These are phyloP conservation scores for Pythium rhizo-oryzae DNA, from an alignment of 352 stramenopile genomes.

Conservation along the genomic window DNA sequence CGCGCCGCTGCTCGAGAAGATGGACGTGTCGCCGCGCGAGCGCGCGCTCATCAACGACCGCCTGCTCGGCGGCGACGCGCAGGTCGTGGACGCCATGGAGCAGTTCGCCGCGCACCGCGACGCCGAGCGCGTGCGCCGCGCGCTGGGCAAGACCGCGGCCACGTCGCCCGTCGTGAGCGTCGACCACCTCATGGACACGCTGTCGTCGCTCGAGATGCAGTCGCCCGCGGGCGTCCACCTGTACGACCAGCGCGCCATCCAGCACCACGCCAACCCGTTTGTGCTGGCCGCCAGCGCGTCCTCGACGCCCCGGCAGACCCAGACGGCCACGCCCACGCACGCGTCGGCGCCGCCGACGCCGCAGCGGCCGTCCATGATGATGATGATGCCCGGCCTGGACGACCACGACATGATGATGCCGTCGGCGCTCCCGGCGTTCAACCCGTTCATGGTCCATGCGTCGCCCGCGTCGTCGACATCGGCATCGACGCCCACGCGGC, in stretches of 20 bases:
- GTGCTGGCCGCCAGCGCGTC: conserved; percentile 27
- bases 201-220: conserved; percentile 49
- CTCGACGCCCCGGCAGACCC: neutral
- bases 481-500: conserved; percentile 9
- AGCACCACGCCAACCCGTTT: conserved; percentile 43
- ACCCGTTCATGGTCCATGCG: conserved; percentile 41
- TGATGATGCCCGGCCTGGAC: conserved; percentile 13
- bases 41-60: conserved; percentile 67
- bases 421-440: conserved; percentile 19
- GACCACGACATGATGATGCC: conserved; percentile 4
- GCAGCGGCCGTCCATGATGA: conserved; percentile 13
- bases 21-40: conserved; percentile 69
- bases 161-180: conserved; percentile 9
- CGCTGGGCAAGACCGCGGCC: conserved; percentile 29
- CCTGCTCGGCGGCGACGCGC: conserved; percentile 70
- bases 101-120: conserved; percentile 70
- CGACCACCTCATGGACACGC: conserved; percentile 28
- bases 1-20: conserved; percentile 61
- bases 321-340: too few species aligned
- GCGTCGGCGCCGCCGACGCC: too few species aligned
- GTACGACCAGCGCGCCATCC: conserved; percentile 10
- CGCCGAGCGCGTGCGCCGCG: conserved; percentile 46
- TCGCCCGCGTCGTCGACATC: neutral
- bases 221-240: conserved; percentile 32
- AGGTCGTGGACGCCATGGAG: conserved; percentile 80